Conservation (phyloP, 139 green algal species). For the Chlorella sp. region DNA sequence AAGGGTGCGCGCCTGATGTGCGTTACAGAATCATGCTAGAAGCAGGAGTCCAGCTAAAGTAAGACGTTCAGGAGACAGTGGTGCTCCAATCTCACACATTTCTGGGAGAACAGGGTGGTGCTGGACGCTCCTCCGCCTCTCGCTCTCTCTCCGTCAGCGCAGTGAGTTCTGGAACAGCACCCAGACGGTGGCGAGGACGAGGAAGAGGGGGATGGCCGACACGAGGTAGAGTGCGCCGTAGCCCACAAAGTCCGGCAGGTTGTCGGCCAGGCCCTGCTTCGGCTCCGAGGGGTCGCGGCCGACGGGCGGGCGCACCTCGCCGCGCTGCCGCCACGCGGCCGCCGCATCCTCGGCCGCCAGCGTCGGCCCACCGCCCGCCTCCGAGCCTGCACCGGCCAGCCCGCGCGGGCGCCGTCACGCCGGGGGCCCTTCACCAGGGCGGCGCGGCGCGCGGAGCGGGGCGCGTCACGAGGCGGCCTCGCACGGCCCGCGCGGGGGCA, state of each 20-base stretch:
- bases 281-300: slow-evolving; percentile 67
- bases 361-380: not conserved
- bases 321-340: slow-evolving; percentile 26
- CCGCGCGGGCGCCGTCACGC: not conserved
- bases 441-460: no score
- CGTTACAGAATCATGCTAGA: no score
- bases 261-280: slow-evolving; percentile 64
- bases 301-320: slow-evolving; percentile 37
- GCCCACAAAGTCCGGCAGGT: slow-evolving; percentile 84
- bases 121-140: no score
- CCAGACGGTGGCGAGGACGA: slow-evolving; percentile 65
- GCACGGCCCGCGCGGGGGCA: no score
- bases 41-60: no score
- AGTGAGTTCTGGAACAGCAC: slow-evolving; percentile 89
- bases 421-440: slow-evolving; percentile 5
- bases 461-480: no score
- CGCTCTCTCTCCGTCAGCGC: no score
- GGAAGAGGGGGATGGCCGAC: slow-evolving; percentile 74
- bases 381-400: not conserved
- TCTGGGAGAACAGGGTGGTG: no score
- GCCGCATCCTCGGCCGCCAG: slow-evolving; percentile 35
- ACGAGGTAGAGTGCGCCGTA: slow-evolving; percentile 84
- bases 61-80: no score
- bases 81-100: no score
- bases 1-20: no score